phyloP scores from a whole-genome alignment of 2,329 filamentous ascomycete species.

The Sporothrix protearum region DNA sequence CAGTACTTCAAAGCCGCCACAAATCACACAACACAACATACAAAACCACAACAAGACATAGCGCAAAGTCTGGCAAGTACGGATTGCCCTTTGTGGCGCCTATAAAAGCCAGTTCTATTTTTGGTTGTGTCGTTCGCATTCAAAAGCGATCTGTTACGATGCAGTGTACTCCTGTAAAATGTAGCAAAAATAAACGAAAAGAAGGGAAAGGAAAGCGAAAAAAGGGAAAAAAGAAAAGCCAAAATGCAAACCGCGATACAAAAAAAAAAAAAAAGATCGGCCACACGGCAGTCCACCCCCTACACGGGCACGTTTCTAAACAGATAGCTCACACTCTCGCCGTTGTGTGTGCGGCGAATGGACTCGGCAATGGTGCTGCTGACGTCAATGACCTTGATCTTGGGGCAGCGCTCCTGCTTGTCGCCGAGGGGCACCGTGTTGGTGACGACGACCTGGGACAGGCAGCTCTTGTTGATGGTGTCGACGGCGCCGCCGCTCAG shows the following conservation, averaged over 20 bases:
- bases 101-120: neutral
- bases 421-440: constrained; percentile 80
- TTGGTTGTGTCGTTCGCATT: neutral
- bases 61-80: neutral
- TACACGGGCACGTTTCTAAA: constrained; percentile 63
- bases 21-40: neutral
- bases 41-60: neutral
- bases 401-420: constrained; percentile 69
- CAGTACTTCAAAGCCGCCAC: neutral
- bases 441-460: constrained; percentile 80
- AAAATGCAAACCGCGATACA: neutral
- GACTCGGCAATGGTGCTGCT: constrained; percentile 75
- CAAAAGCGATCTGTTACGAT: neutral
- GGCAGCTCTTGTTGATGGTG: constrained; percentile 72
- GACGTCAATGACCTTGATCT: constrained; percentile 88
- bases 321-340: constrained; percentile 60
- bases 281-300: neutral
- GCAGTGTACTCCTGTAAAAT: constrained; percentile 8
- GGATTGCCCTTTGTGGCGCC: neutral
- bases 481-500: constrained; percentile 72
- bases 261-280: neutral
- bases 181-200: neutral
- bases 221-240: neutral
- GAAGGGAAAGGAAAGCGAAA: neutral
- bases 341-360: constrained; percentile 66